These are phyloP conservation scores for Epicoccum nigrum DNA, from an alignment of 2,329 filamentous ascomycete species.

Conservation along the genomic window DNA sequence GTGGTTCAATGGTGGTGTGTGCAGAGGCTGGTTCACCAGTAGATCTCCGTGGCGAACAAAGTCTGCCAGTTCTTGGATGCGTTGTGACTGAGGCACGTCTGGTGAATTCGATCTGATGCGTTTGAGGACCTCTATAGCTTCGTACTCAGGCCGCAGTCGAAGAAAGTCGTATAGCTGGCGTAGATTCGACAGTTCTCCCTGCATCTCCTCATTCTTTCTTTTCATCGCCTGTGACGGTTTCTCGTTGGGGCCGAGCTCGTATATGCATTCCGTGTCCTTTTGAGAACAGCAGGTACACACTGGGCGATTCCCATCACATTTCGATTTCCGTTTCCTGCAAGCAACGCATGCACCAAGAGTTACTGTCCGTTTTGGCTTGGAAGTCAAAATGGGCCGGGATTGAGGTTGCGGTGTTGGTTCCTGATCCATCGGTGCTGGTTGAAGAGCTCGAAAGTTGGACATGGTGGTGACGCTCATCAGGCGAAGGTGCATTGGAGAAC, in stretches of 20 bases:
- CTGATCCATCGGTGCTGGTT: slow-evolving; percentile 42
- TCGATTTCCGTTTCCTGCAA: slow-evolving; percentile 44
- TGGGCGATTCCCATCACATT: slow-evolving; percentile 42
- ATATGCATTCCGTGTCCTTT: slow-evolving; percentile 41
- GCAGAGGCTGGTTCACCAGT: slow-evolving; percentile 8
- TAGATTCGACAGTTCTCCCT: slow-evolving; percentile 40
- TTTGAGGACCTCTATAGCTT: slow-evolving; percentile 36
- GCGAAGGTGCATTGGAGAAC: slow-evolving; percentile 1
- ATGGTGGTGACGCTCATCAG: slow-evolving; percentile 20
- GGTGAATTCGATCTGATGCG: slow-evolving; percentile 32
- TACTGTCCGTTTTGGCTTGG: slow-evolving; percentile 43
- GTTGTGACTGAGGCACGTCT: slow-evolving; percentile 26
- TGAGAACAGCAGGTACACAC: slow-evolving; percentile 41
- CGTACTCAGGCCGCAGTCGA: slow-evolving; percentile 36
- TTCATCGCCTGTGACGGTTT: slow-evolving; percentile 46
- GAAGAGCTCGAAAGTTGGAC: slow-evolving; percentile 40
- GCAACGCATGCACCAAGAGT: slow-evolving; percentile 45
- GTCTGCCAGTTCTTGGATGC: slow-evolving; percentile 37
- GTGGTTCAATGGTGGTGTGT: background rate
- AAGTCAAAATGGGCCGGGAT: slow-evolving; percentile 27
- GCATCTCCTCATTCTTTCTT: slow-evolving; percentile 46
- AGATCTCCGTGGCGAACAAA: slow-evolving; percentile 31
- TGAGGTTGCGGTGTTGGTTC: slow-evolving; percentile 32
- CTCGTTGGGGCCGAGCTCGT: slow-evolving; percentile 44
- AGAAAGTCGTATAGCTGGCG: slow-evolving; percentile 43